These are phyloP conservation scores for Nakaseomyces uthaithaninus DNA, from an alignment of 1,139 yeast genomes.

Conservation along the genomic window DNA sequence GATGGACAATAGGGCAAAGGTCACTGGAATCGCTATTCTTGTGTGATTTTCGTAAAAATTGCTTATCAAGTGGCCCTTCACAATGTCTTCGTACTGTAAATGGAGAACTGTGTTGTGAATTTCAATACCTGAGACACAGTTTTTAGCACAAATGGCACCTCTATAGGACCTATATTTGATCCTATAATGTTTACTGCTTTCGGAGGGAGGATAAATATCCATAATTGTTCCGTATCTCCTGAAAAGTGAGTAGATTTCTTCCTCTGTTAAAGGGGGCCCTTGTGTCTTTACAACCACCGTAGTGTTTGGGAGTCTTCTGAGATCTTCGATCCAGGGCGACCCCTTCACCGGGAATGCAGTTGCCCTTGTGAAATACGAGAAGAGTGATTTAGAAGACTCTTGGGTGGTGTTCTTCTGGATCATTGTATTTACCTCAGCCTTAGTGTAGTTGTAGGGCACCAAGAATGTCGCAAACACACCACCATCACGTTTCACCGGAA, in stretches of 20 bases:
- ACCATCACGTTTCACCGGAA: slow-evolving; percentile 75
- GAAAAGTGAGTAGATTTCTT: slow-evolving; percentile 70
- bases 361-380: slow-evolving; percentile 37
- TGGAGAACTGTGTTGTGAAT: slow-evolving; percentile 60
- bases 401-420: slow-evolving; percentile 43
- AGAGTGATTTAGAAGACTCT: slow-evolving; percentile 28
- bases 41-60: slow-evolving; percentile 67
- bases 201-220: slow-evolving; percentile 57
- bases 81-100: slow-evolving; percentile 57
- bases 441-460: slow-evolving; percentile 45
- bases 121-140: slow-evolving; percentile 75
- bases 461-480: slow-evolving; percentile 82
- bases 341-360: slow-evolving; percentile 73
- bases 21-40: slow-evolving; percentile 55
- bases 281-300: slow-evolving; percentile 60
- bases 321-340: slow-evolving; percentile 92
- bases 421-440: slow-evolving; percentile 43
- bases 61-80: slow-evolving; percentile 44
- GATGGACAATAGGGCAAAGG: slow-evolving; percentile 60
- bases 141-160: slow-evolving; percentile 80
- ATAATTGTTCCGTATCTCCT: slow-evolving; percentile 80
- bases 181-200: slow-evolving; percentile 40
- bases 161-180: slow-evolving; percentile 49
- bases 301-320: slow-evolving; percentile 64
- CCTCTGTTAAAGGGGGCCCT: slow-evolving; percentile 71